Evolutionary conservation across 306 rosid genomes (phyloP).

Genomic region (Quercus gilva): DNA sequence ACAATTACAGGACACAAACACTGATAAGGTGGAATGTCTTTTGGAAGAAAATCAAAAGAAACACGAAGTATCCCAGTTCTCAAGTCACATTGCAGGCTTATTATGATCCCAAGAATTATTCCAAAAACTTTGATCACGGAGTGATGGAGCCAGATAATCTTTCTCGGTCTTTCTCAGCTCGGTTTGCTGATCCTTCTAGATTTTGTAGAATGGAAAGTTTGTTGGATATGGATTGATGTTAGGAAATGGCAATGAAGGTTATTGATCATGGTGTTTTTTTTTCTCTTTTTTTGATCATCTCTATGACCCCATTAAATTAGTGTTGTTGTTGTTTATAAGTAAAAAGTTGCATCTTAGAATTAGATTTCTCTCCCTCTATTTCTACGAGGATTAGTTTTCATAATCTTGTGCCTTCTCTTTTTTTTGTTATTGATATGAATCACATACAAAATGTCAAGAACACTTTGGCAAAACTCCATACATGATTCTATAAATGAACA

Average conservation of each 20-base stretch:
- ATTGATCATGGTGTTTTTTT: neutral
- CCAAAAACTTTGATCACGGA: slow-evolving; percentile 62
- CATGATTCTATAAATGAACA: neutral
- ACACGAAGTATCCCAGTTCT: slow-evolving; percentile 37
- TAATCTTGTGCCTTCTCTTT: neutral
- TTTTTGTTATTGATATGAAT: neutral
- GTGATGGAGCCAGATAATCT: slow-evolving; percentile 55
- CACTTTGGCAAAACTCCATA: neutral
- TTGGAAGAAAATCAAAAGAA: slow-evolving; percentile 49
- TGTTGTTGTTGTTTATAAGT: neutral
- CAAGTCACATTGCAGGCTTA: slow-evolving; percentile 16
- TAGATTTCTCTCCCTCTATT: neutral
- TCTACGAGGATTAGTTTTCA: neutral
- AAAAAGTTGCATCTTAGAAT: neutral
- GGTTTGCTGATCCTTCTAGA: slow-evolving; percentile 61
- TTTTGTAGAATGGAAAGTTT: slow-evolving; percentile 32
- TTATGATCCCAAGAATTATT: slow-evolving; percentile 49
- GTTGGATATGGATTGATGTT: slow-evolving; percentile 27
- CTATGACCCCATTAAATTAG: neutral
- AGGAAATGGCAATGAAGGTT: neutral
- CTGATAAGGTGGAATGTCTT: slow-evolving; percentile 46
- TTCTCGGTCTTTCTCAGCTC: slow-evolving; percentile 63
- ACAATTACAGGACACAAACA: slow-evolving; percentile 10
- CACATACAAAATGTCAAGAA: neutral
- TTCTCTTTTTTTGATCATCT: neutral